phyloP scores from a whole-genome alignment of 1,139 yeast species.

The Yamadazyma oceani region DNA sequence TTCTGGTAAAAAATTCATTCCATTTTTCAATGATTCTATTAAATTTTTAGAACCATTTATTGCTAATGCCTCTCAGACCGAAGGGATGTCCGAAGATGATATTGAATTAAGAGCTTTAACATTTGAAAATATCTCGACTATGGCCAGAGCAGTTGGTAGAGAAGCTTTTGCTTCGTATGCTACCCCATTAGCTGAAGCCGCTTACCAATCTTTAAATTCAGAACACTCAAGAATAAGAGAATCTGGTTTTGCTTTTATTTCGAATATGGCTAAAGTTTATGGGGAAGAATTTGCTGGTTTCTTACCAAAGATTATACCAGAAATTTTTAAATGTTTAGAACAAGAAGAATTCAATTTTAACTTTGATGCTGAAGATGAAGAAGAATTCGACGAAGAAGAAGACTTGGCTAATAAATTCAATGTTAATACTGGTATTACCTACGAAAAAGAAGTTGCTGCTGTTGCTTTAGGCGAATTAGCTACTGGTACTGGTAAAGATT shows the following conservation, averaged over 20 bases:
- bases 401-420: slow-evolving; percentile 72
- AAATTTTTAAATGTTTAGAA: slow-evolving; percentile 77
- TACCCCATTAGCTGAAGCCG: slow-evolving; percentile 85
- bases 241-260: slow-evolving; percentile 91
- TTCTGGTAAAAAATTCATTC: slow-evolving; percentile 82
- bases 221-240: slow-evolving; percentile 87
- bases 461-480: slow-evolving; percentile 92
- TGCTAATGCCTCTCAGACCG: slow-evolving; percentile 57
- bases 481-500: slow-evolving; percentile 76
- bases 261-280: slow-evolving; percentile 93
- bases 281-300: slow-evolving; percentile 87
- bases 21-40: slow-evolving; percentile 81
- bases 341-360: slow-evolving; percentile 75
- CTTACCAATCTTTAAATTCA: slow-evolving; percentile 75
- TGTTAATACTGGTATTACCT: slow-evolving; percentile 92
- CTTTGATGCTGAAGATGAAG: slow-evolving; percentile 35
- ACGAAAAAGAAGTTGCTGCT: slow-evolving; percentile 96
- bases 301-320: slow-evolving; percentile 79
- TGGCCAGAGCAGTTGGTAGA: slow-evolving; percentile 96
- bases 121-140: slow-evolving; percentile 88
- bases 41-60: slow-evolving; percentile 81
- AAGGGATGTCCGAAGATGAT: slow-evolving; percentile 76
- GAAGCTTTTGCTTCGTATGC: slow-evolving; percentile 84
- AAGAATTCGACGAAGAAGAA: slow-evolving; percentile 39
- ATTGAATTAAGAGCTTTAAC: slow-evolving; percentile 87